A percentile compares a stretch with the other conserved stretches of the same genome.
phyloP scores from a whole-genome alignment of 352 stramenopile species.

The Globisporangium acanthophoron region DNA sequence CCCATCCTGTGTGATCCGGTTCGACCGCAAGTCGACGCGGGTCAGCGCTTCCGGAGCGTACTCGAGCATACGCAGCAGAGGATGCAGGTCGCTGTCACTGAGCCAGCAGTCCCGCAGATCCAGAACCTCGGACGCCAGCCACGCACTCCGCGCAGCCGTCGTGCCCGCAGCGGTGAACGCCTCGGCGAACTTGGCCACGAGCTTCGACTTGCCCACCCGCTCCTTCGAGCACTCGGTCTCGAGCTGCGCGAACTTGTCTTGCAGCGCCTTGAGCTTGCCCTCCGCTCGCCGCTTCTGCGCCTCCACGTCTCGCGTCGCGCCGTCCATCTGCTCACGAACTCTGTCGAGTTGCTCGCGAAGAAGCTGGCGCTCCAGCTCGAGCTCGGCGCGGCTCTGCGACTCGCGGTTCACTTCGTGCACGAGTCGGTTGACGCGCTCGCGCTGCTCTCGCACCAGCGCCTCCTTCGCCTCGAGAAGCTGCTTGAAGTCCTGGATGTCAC shows the following conservation, averaged over 20 bases:
- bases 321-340: slow-evolving; percentile 31
- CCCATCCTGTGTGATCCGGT: slow-evolving; percentile 51
- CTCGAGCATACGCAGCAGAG: slow-evolving; percentile 38
- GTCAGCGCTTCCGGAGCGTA: slow-evolving; percentile 15
- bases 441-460: slow-evolving; percentile 32
- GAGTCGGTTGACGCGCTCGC: slow-evolving; percentile 47
- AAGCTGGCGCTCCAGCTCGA: slow-evolving; percentile 42
- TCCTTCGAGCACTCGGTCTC: slow-evolving; percentile 33
- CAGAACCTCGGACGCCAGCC: slow-evolving; percentile 16
- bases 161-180: slow-evolving; percentile 13
- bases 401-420: slow-evolving; percentile 48
- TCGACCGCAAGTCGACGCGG: slow-evolving; percentile 48
- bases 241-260: slow-evolving; percentile 27
- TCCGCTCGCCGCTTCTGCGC: slow-evolving; percentile 31
- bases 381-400: slow-evolving; percentile 34
- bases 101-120: slow-evolving; percentile 53
- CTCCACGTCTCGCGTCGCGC: slow-evolving; percentile 25
- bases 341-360: slow-evolving; percentile 38
- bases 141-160: slow-evolving; percentile 4
- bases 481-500: slow-evolving; percentile 31
- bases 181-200: slow-evolving; percentile 32
- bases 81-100: slow-evolving; percentile 36
- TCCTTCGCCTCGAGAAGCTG: slow-evolving; percentile 28
- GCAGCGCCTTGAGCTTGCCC: slow-evolving; percentile 23
- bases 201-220: slow-evolving; percentile 39